Percentiles rank a stretch among this genome's conserved stretches.
Evolutionary conservation across 2,329 filamentous ascomycete species (phyloP).

Genomic region (Botrytis fragariae): DNA sequence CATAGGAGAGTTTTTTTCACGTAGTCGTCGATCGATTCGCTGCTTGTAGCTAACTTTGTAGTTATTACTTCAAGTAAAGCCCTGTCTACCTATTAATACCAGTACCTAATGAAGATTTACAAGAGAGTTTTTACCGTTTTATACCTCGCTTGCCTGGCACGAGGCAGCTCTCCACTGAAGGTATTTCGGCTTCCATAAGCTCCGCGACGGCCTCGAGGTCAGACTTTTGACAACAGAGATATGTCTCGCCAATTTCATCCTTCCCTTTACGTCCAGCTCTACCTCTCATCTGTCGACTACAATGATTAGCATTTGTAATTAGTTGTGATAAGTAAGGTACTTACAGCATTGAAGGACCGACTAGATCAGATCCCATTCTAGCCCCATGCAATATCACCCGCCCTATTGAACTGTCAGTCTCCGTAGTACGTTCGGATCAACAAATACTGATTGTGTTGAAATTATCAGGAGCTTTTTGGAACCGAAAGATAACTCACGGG

Average conservation of each 20-base stretch:
- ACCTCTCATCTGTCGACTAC: slow-evolving; percentile 71
- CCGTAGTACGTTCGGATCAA: not conserved
- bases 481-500: slow-evolving; percentile 43
- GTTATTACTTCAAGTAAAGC: slow-evolving; percentile 70
- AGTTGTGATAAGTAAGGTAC: slow-evolving; percentile 23
- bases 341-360: slow-evolving; percentile 73
- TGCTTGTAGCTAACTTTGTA: slow-evolving; percentile 64
- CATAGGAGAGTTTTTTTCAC: slow-evolving; percentile 65
- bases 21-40: slow-evolving; percentile 64
- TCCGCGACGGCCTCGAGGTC: slow-evolving; percentile 69
- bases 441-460: not conserved
- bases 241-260: slow-evolving; percentile 74
- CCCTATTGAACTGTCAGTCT: not conserved
- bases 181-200: slow-evolving; percentile 70
- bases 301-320: slow-evolving; percentile 29
- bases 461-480: not conserved
- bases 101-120: not conserved
- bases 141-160: slow-evolving; percentile 65
- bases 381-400: slow-evolving; percentile 74
- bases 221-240: slow-evolving; percentile 66
- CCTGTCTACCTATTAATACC: slow-evolving; percentile 42
- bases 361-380: slow-evolving; percentile 71
- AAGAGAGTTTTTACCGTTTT: slow-evolving; percentile 50
- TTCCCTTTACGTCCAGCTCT: slow-evolving; percentile 77
- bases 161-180: slow-evolving; percentile 66